Evolutionary conservation across 352 stramenopile genomes (phyloP), one percentile per base, ranked within the genome.

Genomic region (Phytopythium vexans): DNA sequence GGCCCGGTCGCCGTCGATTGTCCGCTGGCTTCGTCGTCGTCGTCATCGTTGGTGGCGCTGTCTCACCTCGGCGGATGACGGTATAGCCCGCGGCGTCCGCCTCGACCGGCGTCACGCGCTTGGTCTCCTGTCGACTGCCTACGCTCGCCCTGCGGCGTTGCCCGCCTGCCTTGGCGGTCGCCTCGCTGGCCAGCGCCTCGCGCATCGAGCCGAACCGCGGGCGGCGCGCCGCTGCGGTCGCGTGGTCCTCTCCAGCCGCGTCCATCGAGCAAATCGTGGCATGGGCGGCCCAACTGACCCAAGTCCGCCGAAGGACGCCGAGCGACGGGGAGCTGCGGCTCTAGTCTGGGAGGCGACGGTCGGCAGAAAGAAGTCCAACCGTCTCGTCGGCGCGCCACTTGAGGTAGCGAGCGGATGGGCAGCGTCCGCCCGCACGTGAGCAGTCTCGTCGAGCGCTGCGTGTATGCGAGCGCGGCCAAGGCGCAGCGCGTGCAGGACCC

Each of bases 81-180:
- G 74, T 82, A 57, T 85, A 85, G 16, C 74, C 74, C 1, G 74
- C 74, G 11, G 72, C 69, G 31, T 85, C 74, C 12, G 70, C 42
- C 34, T 71, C 42, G 1, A 44, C 32, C n/a, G 31, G 31, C 45
- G 33, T 10, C 48, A 54, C 16, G 38, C 40, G 39, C 38, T 58
- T 47, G 44, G 68, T 52, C 49, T 67, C 49, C 14, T 51, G 46
- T 4, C 45, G 52, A 36, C 16, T 49, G 49, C 39, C 41, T 3
- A 39, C 47, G 41, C 3, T 15, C 12, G 41, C 41, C 11, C 58
- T 64, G 42, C 70, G 62, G 6, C 60, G 58, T 16, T 68, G 48
- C 27, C 74, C 58, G 59, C 78, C 62, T 12, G 34, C 46, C 41
- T 67, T 64, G 48, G 61, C n/a, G 56, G 60, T 57, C 37, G 54